These are phyloP conservation scores for Candida mattraensis DNA, from an alignment of 805 yeast species.

Conservation along the genomic window DNA sequence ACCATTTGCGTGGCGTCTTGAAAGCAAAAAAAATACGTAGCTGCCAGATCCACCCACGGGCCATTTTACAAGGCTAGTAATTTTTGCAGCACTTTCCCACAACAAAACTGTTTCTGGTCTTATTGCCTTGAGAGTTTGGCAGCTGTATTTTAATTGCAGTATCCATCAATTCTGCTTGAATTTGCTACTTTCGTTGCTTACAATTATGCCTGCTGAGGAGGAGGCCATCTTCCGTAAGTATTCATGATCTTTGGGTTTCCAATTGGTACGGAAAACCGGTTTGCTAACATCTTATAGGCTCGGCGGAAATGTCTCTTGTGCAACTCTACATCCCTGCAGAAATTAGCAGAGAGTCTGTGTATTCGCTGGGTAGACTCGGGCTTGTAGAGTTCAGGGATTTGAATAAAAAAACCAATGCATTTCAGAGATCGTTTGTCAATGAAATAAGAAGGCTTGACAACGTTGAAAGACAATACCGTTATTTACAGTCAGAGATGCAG, in stretches of 20 bases:
- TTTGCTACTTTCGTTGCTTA: no score
- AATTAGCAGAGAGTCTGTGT: slow-evolving; percentile 78
- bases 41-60: neutral
- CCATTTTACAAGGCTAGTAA: no score
- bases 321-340: slow-evolving; percentile 92
- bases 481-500: slow-evolving; percentile 49
- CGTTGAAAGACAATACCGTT: slow-evolving; percentile 80
- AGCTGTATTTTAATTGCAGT: no score
- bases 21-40: no score
- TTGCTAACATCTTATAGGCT: slow-evolving; percentile 40
- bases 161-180: neutral
- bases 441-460: slow-evolving; percentile 85
- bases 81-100: no score
- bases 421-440: slow-evolving; percentile 87
- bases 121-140: no score
- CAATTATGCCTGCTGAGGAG: slow-evolving; percentile 15
- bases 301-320: slow-evolving; percentile 96
- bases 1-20: no score
- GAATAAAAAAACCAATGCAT: slow-evolving; percentile 77
- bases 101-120: no score
- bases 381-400: slow-evolving; percentile 86
- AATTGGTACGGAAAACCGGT: no score
- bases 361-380: slow-evolving; percentile 85
- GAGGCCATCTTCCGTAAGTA: slow-evolving; percentile 35
- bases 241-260: neutral